phyloP scores from a whole-genome alignment of 805 yeast genomes.

The Myxozyma monticola region DNA sequence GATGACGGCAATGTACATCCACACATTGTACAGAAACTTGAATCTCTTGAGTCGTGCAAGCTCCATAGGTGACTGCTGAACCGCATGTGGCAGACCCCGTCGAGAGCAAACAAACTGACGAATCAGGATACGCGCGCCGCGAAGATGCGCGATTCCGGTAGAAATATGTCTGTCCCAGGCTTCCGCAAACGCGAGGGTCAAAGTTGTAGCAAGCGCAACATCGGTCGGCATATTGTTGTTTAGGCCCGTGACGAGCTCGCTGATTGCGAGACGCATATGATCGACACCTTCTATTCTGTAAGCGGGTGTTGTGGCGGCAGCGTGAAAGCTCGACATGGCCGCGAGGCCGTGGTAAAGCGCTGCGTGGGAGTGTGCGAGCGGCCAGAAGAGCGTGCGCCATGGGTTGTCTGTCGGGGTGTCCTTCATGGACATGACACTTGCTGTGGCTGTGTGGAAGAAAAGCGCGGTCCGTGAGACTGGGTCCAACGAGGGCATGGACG shows the following conservation, averaged over 20 bases:
- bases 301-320: constrained; percentile 44
- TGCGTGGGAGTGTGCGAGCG: constrained; percentile 55
- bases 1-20: constrained; percentile 67
- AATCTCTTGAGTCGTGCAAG: constrained; percentile 36
- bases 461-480: constrained; percentile 32
- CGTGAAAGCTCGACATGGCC: constrained; percentile 66
- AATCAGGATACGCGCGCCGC: constrained; percentile 65
- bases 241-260: constrained; percentile 60
- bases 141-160: constrained; percentile 67
- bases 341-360: constrained; percentile 63
- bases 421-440: constrained; percentile 60
- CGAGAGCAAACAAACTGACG: constrained; percentile 24
- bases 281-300: constrained; percentile 52
- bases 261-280: constrained; percentile 61
- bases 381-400: constrained; percentile 60
- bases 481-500: constrained; percentile 25
- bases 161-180: constrained; percentile 69
- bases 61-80: constrained; percentile 12
- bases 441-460: constrained; percentile 49
- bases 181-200: constrained; percentile 64
- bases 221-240: constrained; percentile 51
- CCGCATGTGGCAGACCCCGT: constrained; percentile 10
- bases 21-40: constrained; percentile 59
- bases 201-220: constrained; percentile 64
- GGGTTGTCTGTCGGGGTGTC: constrained; percentile 70